Conservation (phyloP, 108 stramenopile genomes). For the Cylindrotheca closterium region DNA sequence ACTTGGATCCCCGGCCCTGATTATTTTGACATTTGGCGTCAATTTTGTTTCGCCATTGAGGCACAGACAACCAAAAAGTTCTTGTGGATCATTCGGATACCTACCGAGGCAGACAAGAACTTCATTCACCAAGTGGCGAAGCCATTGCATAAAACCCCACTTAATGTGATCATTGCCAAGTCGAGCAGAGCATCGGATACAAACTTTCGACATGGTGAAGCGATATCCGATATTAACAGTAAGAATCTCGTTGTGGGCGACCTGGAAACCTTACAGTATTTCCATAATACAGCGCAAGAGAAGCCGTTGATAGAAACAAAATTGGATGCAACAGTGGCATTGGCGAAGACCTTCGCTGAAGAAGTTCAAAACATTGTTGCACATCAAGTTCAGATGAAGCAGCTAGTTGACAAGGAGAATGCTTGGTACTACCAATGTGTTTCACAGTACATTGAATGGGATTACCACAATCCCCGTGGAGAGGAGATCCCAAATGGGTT, state of each 20-base stretch:
- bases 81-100: slow-evolving; percentile 49
- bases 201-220: neutral
- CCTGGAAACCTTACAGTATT: neutral
- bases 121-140: neutral
- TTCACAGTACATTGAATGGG: neutral
- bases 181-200: neutral
- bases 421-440: neutral
- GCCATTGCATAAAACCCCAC: neutral
- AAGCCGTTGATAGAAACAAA: neutral
- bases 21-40: neutral
- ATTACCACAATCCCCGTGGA: neutral
- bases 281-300: neutral
- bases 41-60: slow-evolving; percentile 15
- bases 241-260: neutral
- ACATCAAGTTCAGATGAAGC: neutral
- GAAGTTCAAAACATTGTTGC: neutral
- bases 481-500: neutral
- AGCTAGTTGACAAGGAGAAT: neutral
- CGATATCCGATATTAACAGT: neutral
- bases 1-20: neutral
- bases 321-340: neutral
- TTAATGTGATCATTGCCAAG: neutral
- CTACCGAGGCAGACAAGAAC: slow-evolving; percentile 12
- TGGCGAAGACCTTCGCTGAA: neutral
- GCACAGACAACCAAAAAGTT: slow-evolving; percentile 44